Conservation (phyloP, 2,329 filamentous ascomycete species). For the Diplodia sapinea region DNA sequence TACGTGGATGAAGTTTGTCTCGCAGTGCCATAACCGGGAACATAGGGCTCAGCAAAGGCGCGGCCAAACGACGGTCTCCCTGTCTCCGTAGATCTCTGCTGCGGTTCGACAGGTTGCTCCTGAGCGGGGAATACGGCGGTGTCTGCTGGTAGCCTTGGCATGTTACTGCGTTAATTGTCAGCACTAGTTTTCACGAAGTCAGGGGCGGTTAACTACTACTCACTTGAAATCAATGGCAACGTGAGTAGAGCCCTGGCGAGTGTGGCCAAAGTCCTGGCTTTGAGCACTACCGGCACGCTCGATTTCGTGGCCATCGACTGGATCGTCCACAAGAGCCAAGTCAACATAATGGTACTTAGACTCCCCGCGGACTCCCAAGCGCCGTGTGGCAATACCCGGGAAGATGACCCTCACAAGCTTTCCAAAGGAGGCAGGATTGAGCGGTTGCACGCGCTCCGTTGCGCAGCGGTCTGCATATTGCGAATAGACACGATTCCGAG, state of each 20-base stretch:
- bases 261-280: slow-evolving; percentile 22
- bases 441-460: slow-evolving; percentile 88
- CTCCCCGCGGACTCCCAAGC: slow-evolving; percentile 90
- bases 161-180: slow-evolving; percentile 41
- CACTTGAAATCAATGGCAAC: slow-evolving; percentile 47
- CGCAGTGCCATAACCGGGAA: slow-evolving; percentile 48
- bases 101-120: slow-evolving; percentile 37
- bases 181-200: background rate
- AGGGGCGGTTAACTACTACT: slow-evolving; percentile 10
- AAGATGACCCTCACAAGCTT: slow-evolving; percentile 97
- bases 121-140: slow-evolving; percentile 54
- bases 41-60: slow-evolving; percentile 55
- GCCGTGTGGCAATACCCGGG: slow-evolving; percentile 88
- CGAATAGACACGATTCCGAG: slow-evolving; percentile 90
- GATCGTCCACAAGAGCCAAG: slow-evolving; percentile 57
- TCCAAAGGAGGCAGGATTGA: slow-evolving; percentile 97
- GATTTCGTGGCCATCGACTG: slow-evolving; percentile 25
- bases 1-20: slow-evolving; percentile 58
- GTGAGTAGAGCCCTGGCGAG: slow-evolving; percentile 42
- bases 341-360: slow-evolving; percentile 94
- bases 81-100: slow-evolving; percentile 41
- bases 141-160: slow-evolving; percentile 55
- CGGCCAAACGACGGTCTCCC: slow-evolving; percentile 51
- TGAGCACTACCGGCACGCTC: slow-evolving; percentile 31
- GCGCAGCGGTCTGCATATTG: slow-evolving; percentile 94